Conservation (phyloP, 2,329 filamentous ascomycete species). For the Paraconiothyrium sp. region DNA sequence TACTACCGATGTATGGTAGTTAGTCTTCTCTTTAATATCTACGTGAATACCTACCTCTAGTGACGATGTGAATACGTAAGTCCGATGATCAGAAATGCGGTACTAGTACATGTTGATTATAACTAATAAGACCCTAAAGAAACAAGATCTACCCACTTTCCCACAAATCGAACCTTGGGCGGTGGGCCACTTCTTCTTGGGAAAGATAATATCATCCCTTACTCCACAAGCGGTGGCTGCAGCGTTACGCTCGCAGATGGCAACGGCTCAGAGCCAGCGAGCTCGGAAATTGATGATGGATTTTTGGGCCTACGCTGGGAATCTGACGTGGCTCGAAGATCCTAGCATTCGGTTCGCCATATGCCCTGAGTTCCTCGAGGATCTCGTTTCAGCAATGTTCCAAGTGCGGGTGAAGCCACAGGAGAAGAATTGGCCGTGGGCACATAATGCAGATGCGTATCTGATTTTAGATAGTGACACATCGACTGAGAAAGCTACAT, state of each 20-base stretch:
- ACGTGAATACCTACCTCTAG: too few species aligned
- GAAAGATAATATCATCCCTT: not conserved
- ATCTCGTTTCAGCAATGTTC: constrained; percentile 1
- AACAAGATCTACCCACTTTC: too few species aligned
- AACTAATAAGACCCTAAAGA: too few species aligned
- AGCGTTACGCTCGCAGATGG: too few species aligned
- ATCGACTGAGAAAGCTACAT: not conserved
- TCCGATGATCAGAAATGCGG: too few species aligned
- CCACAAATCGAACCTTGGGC: too few species aligned
- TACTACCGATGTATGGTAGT: too few species aligned
- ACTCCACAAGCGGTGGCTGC: too few species aligned
- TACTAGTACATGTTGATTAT: too few species aligned
- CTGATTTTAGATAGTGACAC: not conserved
- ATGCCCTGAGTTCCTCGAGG: constrained; percentile 3
- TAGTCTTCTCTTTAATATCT: too few species aligned
- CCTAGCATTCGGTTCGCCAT: not conserved
- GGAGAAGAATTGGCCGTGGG: not conserved
- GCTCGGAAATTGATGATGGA: constrained; percentile 16
- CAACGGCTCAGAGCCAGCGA: constrained; percentile 5
- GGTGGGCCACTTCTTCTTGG: too few species aligned
- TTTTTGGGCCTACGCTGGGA: constrained; percentile 8
- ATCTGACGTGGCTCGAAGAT: not conserved
- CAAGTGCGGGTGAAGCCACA: not conserved
- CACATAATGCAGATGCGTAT: not conserved
- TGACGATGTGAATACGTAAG: too few species aligned